These are phyloP conservation scores for Zea mays DNA, from an alignment of 176 grass and related monocot genomes.

Conservation along the genomic window DNA sequence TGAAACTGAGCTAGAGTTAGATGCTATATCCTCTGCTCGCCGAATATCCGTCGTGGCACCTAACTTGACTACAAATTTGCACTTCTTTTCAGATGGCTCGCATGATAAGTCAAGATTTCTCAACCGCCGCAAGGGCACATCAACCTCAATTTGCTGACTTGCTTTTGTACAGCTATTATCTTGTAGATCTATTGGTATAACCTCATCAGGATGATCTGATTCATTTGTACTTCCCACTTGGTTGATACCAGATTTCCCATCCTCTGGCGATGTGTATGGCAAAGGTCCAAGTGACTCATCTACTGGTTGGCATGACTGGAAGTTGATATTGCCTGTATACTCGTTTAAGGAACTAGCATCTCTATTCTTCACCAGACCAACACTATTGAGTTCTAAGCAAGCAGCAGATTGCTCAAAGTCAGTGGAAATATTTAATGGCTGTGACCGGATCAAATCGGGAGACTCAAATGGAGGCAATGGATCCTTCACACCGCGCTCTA, in stretches of 20 bases:
- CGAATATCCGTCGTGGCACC: slow-evolving; percentile 42
- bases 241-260: slow-evolving; percentile 41
- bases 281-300: slow-evolving; percentile 32
- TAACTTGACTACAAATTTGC: slow-evolving; percentile 66
- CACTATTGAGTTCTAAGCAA: slow-evolving; percentile 27
- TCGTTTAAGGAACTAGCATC: slow-evolving; percentile 35
- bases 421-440: slow-evolving; percentile 30
- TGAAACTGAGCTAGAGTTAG: slow-evolving; percentile 58
- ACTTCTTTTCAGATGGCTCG: slow-evolving; percentile 63
- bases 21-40: slow-evolving; percentile 54
- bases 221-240: slow-evolving; percentile 34
- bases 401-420: slow-evolving; percentile 36
- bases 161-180: slow-evolving; percentile 49
- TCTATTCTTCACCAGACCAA: slow-evolving; percentile 39
- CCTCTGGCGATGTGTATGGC: slow-evolving; percentile 41
- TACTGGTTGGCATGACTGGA: slow-evolving; percentile 29
- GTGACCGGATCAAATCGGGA: slow-evolving; percentile 60
- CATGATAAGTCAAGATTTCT: slow-evolving; percentile 43
- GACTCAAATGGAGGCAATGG: slow-evolving; percentile 84
- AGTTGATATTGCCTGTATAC: slow-evolving; percentile 39
- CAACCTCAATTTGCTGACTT: slow-evolving; percentile 39
- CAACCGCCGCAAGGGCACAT: slow-evolving; percentile 24
- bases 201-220: slow-evolving; percentile 31
- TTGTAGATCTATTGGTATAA: slow-evolving; percentile 37
- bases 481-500: slow-evolving; percentile 72